Evolutionary conservation across 129 eudicot genomes (phyloP).

Genomic region (Escallonia herrerae): DNA sequence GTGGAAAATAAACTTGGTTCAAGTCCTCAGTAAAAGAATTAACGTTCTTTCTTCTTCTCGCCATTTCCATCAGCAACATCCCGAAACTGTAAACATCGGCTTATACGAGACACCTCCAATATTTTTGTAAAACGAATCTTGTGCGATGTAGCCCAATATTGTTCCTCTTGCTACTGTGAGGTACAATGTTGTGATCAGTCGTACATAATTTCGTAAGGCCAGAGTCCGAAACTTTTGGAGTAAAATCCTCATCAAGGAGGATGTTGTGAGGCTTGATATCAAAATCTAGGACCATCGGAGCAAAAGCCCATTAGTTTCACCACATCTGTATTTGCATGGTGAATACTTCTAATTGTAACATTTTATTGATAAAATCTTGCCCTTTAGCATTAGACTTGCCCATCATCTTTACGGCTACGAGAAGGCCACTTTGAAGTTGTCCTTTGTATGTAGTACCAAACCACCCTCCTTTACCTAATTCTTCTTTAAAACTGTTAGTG

Average conservation of each 20-base stretch:
- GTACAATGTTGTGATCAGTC: not conserved
- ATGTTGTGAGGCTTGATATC: conserved; percentile 9
- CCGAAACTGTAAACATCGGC: conserved; percentile 10
- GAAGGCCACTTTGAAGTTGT: conserved; percentile 9
- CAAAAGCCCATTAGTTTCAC: conserved; percentile 5
- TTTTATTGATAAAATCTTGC: conserved; percentile 18
- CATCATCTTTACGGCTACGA: conserved; percentile 13
- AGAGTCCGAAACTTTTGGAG: conserved; percentile 9
- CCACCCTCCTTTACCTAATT: no score
- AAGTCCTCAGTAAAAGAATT: no score
- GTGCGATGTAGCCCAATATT: not conserved
- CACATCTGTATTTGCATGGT: conserved; percentile 7
- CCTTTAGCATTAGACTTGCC: conserved; percentile 6
- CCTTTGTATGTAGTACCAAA: no score
- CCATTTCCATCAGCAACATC: conserved; percentile 4
- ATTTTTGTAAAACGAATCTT: conserved; percentile 3
- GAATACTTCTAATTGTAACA: conserved; percentile 15
- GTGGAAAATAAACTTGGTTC: no score
- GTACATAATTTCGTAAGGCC: conserved; percentile 9
- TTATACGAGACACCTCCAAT: no score
- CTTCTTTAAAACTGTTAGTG: no score
- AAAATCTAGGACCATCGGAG: conserved; percentile 10
- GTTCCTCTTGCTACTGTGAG: conserved; percentile 9
- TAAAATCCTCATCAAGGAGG: not conserved
- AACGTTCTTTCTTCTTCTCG: not conserved